phyloP scores from a whole-genome alignment of 306 rosid genomes.

The Glycine soja region DNA sequence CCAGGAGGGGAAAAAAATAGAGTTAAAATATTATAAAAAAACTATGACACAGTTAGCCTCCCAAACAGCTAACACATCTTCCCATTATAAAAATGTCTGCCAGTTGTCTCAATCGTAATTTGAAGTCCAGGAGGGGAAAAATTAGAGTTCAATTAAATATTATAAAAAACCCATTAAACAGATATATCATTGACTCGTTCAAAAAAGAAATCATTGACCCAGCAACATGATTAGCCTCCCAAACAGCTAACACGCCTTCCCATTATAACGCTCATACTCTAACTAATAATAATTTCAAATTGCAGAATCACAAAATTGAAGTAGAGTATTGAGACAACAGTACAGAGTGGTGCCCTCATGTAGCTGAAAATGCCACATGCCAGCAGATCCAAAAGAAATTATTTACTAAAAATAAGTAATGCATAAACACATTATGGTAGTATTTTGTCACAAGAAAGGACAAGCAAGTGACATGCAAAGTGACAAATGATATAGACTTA shows the following conservation, averaged over 20 bases:
- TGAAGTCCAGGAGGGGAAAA: not conserved
- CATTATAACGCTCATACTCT: not conserved
- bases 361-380: slow-evolving; percentile 4
- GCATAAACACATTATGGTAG: slow-evolving; percentile 18
- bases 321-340: slow-evolving; percentile 31
- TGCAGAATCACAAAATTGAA: slow-evolving; percentile 7
- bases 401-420: not conserved
- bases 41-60: not conserved
- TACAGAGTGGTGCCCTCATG: slow-evolving; percentile 2
- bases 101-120: slow-evolving; percentile 7
- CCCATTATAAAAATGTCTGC: not conserved
- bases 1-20: not conserved
- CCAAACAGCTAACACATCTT: not conserved
- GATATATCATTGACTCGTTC: not conserved
- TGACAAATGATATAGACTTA: slow-evolving; percentile 15
- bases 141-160: not conserved
- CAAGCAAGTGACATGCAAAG: not conserved
- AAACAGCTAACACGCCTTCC: not conserved
- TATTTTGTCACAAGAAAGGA: slow-evolving; percentile 34
- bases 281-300: slow-evolving; percentile 16
- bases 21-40: not conserved
- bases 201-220: not conserved
- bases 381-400: slow-evolving; percentile 6
- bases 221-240: not conserved
- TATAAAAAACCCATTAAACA: slow-evolving; percentile 4